Evolutionary conservation across 1,284 basidiomycete species (phyloP).

Genomic region (Ceratobasidium sp.): DNA sequence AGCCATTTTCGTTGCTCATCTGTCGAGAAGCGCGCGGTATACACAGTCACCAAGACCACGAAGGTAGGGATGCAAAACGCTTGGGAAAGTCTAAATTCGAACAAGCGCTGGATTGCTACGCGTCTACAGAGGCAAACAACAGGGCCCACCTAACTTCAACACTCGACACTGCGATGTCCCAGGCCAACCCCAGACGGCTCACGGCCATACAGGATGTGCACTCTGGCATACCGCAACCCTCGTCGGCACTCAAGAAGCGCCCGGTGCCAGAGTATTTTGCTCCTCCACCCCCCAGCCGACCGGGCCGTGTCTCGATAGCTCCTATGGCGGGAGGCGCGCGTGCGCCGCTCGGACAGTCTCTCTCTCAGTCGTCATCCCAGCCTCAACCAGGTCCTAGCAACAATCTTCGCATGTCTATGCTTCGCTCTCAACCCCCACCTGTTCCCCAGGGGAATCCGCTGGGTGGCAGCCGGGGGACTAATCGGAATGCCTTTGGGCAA

Average conservation of each 20-base stretch:
- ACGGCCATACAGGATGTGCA: constrained; percentile 19
- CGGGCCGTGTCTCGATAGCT: constrained; percentile 23
- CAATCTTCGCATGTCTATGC: constrained; percentile 32
- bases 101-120: not conserved
- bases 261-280: constrained; percentile 29
- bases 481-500: constrained; percentile 38
- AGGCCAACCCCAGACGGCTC: constrained; percentile 3
- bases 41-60: not conserved
- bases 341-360: constrained; percentile 18
- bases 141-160: not conserved
- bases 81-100: constrained; percentile 14
- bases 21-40: not conserved
- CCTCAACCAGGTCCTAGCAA: constrained; percentile 9
- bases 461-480: constrained; percentile 14
- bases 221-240: constrained; percentile 25
- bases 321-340: constrained; percentile 17
- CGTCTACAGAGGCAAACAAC: constrained; percentile 26
- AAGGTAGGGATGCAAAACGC: not conserved
- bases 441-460: not conserved
- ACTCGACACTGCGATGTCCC: constrained; percentile 27
- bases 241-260: constrained; percentile 27
- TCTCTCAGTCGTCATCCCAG: constrained; percentile 26
- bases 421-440: constrained; percentile 14
- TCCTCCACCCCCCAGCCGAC: constrained; percentile 9
- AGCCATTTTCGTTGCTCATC: not conserved